phyloP scores from a whole-genome alignment of 352 stramenopile species.

The Globisporangium iwayamae region DNA sequence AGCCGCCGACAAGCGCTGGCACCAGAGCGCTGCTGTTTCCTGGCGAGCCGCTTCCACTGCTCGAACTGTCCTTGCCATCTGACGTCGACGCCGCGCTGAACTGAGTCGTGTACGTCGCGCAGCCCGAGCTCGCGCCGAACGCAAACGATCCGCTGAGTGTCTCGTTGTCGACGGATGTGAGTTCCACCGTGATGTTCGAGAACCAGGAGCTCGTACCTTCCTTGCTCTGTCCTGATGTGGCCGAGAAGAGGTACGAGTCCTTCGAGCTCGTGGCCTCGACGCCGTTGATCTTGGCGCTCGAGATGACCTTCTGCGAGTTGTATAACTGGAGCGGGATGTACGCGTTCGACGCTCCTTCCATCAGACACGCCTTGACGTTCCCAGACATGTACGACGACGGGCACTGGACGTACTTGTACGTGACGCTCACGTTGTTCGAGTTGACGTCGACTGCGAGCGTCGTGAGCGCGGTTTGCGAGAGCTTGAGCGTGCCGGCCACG shows the following conservation, averaged over 20 bases:
- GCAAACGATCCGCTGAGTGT: constrained; percentile 53
- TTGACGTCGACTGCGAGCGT: constrained; percentile 43
- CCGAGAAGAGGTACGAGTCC: constrained; percentile 59
- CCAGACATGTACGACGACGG: constrained; percentile 54
- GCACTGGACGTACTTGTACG: constrained; percentile 63
- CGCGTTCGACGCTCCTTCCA: constrained; percentile 72
- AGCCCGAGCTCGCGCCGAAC: constrained; percentile 51
- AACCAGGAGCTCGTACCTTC: constrained; percentile 50
- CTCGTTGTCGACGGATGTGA: constrained; percentile 54
- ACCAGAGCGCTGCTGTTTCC: constrained; percentile 32
- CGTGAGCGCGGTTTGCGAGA: constrained; percentile 44
- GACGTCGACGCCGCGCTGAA: constrained; percentile 59
- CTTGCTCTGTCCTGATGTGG: constrained; percentile 41
- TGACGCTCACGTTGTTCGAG: constrained; percentile 45
- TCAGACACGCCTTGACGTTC: constrained; percentile 75
- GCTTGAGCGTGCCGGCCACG: constrained; percentile 39
- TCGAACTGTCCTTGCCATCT: constrained; percentile 34
- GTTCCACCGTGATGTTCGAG: constrained; percentile 50
- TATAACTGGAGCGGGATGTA: constrained; percentile 85
- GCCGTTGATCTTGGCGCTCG: constrained; percentile 52
- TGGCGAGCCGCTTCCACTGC: constrained; percentile 7
- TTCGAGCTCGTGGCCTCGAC: constrained; percentile 43
- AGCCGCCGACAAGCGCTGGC: constrained; percentile 30
- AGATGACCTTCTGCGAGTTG: constrained; percentile 75
- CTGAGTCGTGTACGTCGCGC: constrained; percentile 59